phyloP scores from a whole-genome alignment of 257 asterid genomes.

The Fraxinus quadrangulata region DNA sequence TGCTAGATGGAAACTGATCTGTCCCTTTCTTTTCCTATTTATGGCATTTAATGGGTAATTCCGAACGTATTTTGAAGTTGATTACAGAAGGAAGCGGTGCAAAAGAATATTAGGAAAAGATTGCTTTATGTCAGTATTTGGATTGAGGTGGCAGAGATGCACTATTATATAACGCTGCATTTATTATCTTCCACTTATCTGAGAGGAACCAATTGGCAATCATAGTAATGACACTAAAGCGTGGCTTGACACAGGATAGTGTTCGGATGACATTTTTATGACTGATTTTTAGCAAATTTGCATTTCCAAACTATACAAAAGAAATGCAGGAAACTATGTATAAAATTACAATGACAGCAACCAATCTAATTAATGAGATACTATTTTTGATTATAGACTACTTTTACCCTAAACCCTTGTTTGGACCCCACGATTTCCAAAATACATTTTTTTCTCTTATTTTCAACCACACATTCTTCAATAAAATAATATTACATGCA shows the following conservation, averaged over 20 bases:
- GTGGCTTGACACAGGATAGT: not conserved
- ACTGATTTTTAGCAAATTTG: not conserved
- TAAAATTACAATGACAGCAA: not conserved
- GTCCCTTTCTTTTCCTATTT: too few relatives aligned
- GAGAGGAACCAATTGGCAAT: not conserved
- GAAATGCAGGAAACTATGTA: too few relatives aligned
- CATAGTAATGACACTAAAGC: too few relatives aligned
- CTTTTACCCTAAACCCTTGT: too few relatives aligned
- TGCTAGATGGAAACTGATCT: too few relatives aligned
- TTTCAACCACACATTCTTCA: too few relatives aligned
- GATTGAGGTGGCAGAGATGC: not conserved
- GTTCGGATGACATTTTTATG: not conserved
- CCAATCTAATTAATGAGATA: not conserved
- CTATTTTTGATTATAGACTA: not conserved
- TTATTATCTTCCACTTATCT: not conserved
- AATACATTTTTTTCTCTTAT: too few relatives aligned
- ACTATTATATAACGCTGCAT: not conserved
- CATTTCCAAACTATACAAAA: not conserved
- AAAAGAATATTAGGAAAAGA: not conserved
- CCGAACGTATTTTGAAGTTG: not conserved
- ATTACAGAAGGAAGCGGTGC: not conserved
- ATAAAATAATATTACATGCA: too few relatives aligned
- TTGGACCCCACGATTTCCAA: too few relatives aligned
- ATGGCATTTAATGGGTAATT: not conserved
- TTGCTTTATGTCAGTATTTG: not conserved